Conservation (phyloP, 176 grass and related monocot species). For the Cenchrus purpureus region DNA sequence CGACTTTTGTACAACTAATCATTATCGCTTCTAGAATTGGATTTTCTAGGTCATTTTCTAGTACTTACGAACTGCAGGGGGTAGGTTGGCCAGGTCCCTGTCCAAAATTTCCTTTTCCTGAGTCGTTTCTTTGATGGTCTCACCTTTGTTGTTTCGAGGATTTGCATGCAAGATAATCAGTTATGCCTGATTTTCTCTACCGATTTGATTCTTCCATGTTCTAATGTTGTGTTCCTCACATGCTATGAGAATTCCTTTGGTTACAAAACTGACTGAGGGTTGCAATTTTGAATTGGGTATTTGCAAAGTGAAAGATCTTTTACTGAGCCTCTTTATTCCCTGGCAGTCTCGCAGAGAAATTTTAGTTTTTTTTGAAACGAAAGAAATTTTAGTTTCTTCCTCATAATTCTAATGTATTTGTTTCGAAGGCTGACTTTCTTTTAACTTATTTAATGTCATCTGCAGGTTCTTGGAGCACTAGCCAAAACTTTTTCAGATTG, state of each 20-base stretch:
- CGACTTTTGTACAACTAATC: constrained; percentile 37
- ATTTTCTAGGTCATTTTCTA: constrained; percentile 49
- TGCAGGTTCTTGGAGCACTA: constrained; percentile 38
- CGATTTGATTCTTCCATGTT: constrained; percentile 29
- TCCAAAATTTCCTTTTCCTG: constrained; percentile 42
- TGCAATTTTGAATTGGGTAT: constrained; percentile 1
- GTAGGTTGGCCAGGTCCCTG: constrained; percentile 48
- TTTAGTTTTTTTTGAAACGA: not conserved
- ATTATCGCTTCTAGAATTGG: constrained; percentile 35
- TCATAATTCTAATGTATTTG: not conserved
- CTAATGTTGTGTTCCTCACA: constrained; percentile 18
- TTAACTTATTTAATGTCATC: constrained; percentile 10
- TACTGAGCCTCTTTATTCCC: not conserved
- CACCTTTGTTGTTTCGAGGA: constrained; percentile 6
- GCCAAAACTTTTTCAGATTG: constrained; percentile 30
- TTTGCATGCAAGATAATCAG: constrained; percentile 25
- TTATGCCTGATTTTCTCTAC: not conserved
- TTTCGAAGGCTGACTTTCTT: constrained; percentile 28
- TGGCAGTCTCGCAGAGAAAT: not conserved
- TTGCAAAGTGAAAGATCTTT: constrained; percentile 8
- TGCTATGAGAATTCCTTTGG: not conserved
- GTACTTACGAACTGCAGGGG: constrained; percentile 40
- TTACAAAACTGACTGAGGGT: not conserved
- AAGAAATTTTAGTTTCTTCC: constrained; percentile 11
- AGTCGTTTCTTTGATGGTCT: constrained; percentile 40